These are phyloP conservation scores for Rhodotorula paludigena DNA, from an alignment of 768 basidiomycete genomes.

Conservation along the genomic window DNA sequence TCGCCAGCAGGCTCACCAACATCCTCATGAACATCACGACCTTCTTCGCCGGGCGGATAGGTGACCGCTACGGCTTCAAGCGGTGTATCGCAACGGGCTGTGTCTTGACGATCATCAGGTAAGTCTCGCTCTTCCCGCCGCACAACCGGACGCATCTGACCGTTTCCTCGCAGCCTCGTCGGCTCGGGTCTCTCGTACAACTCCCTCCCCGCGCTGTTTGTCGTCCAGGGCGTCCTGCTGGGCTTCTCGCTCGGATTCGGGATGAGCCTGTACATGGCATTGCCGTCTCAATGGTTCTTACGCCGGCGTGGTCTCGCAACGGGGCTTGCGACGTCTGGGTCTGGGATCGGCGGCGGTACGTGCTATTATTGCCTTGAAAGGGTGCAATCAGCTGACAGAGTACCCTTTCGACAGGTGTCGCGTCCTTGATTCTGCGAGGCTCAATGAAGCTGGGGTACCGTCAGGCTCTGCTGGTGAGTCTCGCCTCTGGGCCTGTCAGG, in stretches of 20 bases:
- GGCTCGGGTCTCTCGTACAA: background rate
- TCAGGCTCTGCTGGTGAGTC: constrained; percentile 42
- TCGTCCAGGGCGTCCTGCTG: constrained; percentile 11
- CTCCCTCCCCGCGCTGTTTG: constrained; percentile 17
- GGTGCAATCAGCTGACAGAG: background rate
- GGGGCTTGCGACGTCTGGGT: constrained; percentile 43
- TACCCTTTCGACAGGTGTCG: background rate
- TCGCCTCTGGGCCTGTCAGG: background rate
- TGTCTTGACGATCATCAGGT: background rate
- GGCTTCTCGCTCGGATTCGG: constrained; percentile 5
- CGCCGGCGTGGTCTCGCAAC: constrained; percentile 42
- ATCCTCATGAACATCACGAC: background rate
- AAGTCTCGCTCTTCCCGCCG: background rate
- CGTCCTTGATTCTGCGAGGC: constrained; percentile 35
- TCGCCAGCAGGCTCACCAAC: constrained; percentile 9
- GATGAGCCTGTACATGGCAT: constrained; percentile 41
- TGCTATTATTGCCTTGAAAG: too few species aligned
- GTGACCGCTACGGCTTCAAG: constrained; percentile 20
- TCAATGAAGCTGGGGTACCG: constrained; percentile 40
- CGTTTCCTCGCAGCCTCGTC: background rate
- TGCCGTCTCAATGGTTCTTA: constrained; percentile 45
- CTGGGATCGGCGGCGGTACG: constrained; percentile 41
- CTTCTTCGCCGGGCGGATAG: constrained; percentile 6
- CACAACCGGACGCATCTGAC: background rate
- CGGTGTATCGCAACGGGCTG: constrained; percentile 6